A percentile compares a stretch with the other conserved stretches of the same genome.
phyloP scores from a whole-genome alignment of 306 rosid species.

The Vigna reflexopilosa region DNA sequence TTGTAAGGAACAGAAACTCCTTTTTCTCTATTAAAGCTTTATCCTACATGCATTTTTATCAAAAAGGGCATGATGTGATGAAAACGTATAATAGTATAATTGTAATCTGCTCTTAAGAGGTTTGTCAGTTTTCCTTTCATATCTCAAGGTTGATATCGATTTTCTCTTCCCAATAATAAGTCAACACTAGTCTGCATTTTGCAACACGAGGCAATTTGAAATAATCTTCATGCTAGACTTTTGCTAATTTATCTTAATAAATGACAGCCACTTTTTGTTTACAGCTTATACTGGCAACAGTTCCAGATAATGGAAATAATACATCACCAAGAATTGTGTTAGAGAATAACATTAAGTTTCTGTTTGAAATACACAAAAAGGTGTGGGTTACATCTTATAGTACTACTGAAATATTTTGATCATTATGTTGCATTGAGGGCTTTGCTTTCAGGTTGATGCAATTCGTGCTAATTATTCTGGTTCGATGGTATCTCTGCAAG shows the following conservation, averaged over 20 bases:
- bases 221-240: conserved; percentile 22
- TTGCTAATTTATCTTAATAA: conserved; percentile 37
- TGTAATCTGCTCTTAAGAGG: conserved; percentile 9
- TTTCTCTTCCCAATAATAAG: conserved; percentile 22
- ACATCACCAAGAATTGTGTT: conserved; percentile 81
- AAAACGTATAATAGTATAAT: conserved; percentile 12
- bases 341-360: conserved; percentile 82
- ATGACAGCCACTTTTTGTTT: conserved; percentile 25
- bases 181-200: conserved; percentile 25
- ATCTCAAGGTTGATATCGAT: conserved; percentile 28
- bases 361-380: conserved; percentile 90
- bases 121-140: conserved; percentile 25
- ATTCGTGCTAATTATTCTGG: conserved; percentile 83
- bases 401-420: conserved; percentile 35
- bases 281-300: conserved; percentile 83
- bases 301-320: conserved; percentile 64
- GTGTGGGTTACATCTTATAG: conserved; percentile 52
- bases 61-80: conserved; percentile 24
- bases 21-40: conserved; percentile 3
- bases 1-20: background rate
- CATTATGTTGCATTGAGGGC: conserved; percentile 44
- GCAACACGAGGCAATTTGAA: conserved; percentile 24
- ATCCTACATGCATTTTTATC: conserved; percentile 14
- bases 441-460: conserved; percentile 75
- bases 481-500: conserved; percentile 68